phyloP scores from a whole-genome alignment of 805 yeast genomes.

The Kregervanrija pseudodelftensis region DNA sequence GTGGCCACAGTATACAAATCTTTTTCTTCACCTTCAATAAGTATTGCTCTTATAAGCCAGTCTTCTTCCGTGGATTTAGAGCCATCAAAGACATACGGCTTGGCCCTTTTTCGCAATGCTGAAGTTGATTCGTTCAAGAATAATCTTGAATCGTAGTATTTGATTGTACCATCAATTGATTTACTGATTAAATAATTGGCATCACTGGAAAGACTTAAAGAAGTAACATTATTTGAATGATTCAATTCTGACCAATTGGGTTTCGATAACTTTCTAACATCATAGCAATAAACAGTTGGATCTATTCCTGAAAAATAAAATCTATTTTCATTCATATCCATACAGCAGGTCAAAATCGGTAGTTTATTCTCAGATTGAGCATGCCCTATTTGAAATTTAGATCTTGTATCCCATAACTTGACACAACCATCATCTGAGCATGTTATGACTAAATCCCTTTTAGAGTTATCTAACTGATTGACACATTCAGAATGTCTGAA shows the following conservation, averaged over 20 bases:
- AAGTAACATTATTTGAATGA: slow-evolving; percentile 49
- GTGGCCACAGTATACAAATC: slow-evolving; percentile 31
- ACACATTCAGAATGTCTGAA: slow-evolving; percentile 35
- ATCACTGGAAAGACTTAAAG: slow-evolving; percentile 37
- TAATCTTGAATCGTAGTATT: slow-evolving; percentile 49
- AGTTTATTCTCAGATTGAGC: slow-evolving; percentile 29
- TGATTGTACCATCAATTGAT: slow-evolving; percentile 50
- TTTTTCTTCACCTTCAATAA: slow-evolving; percentile 33
- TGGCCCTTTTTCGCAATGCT: slow-evolving; percentile 27
- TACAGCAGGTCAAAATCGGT: slow-evolving; percentile 50
- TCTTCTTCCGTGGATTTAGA: slow-evolving; percentile 48
- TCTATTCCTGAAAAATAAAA: slow-evolving; percentile 64
- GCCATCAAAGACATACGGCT: slow-evolving; percentile 48
- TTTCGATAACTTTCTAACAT: slow-evolving; percentile 35
- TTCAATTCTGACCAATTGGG: slow-evolving; percentile 39
- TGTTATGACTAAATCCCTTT: slow-evolving; percentile 32
- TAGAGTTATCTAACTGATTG: slow-evolving; percentile 42
- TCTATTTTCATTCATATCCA: slow-evolving; percentile 31
- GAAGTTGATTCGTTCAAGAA: slow-evolving; percentile 16
- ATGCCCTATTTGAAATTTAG: slow-evolving; percentile 33
- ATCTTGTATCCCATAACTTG: slow-evolving; percentile 58
- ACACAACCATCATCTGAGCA: slow-evolving; percentile 63
- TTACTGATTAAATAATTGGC: slow-evolving; percentile 41
- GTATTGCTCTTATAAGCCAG: slow-evolving; percentile 40
- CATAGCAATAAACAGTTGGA: slow-evolving; percentile 54